Conservation (phyloP, 2,329 filamentous ascomycete species). For the Acephala macrosclerotiorum region DNA sequence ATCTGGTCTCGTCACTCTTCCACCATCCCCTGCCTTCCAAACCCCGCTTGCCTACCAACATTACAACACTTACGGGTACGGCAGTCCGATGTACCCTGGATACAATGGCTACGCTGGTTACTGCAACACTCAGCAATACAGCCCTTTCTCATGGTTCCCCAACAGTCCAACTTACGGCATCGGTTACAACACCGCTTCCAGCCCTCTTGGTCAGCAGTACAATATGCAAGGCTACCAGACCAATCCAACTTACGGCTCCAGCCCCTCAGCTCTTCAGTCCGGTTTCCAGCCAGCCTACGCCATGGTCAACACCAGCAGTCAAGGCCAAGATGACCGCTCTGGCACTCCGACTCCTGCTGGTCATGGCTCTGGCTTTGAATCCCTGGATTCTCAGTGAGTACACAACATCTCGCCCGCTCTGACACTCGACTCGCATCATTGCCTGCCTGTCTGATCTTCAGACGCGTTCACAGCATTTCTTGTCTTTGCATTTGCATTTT, state of each 20-base stretch:
- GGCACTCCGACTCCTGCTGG: constrained; percentile 38
- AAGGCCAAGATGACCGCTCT: constrained; percentile 35
- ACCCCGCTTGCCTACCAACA: constrained; percentile 21
- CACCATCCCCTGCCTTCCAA: constrained; percentile 16
- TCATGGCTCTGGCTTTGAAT: constrained; percentile 27
- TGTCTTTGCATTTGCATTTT: constrained; percentile 13
- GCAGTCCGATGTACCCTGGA: constrained; percentile 13
- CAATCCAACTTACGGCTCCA: constrained; percentile 9
- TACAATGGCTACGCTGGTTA: neutral
- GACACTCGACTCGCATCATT: constrained; percentile 10
- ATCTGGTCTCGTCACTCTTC: constrained; percentile 29
- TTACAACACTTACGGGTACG: constrained; percentile 8
- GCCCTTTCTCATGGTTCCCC: neutral
- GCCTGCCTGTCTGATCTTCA: constrained; percentile 9
- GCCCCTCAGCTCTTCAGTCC: constrained; percentile 7
- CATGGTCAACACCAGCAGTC: constrained; percentile 6
- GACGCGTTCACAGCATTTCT: constrained; percentile 10
- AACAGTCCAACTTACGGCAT: neutral
- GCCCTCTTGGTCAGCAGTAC: constrained; percentile 26
- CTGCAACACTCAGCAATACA: neutral
- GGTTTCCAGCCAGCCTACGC: constrained; percentile 24
- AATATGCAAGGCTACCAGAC: constrained; percentile 29
- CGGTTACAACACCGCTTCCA: neutral
- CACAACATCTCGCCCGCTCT: neutral
- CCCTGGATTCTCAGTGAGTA: constrained; percentile 28